Conservation (phyloP, 1,139 yeast species). For the Kluyveromyces sp. region DNA sequence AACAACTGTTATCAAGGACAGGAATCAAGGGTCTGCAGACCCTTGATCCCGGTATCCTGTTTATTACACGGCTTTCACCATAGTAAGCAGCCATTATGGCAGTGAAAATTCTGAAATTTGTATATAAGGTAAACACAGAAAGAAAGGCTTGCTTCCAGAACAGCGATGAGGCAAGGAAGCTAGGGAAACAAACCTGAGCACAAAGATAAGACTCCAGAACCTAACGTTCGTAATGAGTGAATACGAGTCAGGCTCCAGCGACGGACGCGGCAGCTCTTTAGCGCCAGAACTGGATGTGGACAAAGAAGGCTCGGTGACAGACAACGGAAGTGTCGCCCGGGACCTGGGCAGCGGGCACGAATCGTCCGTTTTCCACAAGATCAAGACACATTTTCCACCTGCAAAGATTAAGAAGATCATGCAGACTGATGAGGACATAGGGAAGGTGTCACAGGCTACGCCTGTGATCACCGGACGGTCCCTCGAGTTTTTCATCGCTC, state of each 20-base stretch:
- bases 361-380: conserved; percentile 24
- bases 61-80: no score
- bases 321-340: neutral
- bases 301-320: neutral
- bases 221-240: conserved; percentile 1
- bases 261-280: conserved; percentile 2
- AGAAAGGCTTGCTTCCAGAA: neutral
- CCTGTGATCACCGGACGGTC: conserved; percentile 96
- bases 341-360: neutral
- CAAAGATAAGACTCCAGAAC: neutral
- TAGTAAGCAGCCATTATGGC: neutral
- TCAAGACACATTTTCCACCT: conserved; percentile 93
- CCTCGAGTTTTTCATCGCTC: conserved; percentile 82
- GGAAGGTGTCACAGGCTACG: conserved; percentile 97
- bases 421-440: conserved; percentile 98
- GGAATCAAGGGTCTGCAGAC: neutral
- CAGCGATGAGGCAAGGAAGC: neutral
- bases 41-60: no score
- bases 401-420: conserved; percentile 92
- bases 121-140: neutral
- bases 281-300: conserved; percentile 1
- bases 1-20: no score
- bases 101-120: neutral
- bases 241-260: conserved; percentile 7
- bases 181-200: neutral